phyloP scores from a whole-genome alignment of 768 basidiomycete species.

The Trametopsis cervina region DNA sequence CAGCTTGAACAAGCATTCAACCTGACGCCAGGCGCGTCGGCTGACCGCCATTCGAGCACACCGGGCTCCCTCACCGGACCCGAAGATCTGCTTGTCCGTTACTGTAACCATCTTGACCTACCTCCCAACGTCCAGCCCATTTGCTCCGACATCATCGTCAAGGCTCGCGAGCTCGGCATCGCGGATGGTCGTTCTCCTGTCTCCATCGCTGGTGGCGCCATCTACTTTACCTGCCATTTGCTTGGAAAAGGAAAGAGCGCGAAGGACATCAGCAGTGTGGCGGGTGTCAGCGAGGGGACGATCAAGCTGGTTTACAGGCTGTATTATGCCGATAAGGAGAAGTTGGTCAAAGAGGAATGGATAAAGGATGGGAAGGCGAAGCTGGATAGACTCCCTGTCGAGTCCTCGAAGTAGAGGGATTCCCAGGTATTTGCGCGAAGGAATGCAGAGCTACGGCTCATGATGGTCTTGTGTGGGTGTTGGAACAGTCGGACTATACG shows the following conservation, averaged over 20 bases:
- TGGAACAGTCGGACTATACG: neutral
- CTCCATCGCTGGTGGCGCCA: conserved; percentile 96
- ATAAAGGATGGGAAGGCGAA: conserved; percentile 72
- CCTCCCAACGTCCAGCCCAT: conserved; percentile 78
- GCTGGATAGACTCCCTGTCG: conserved; percentile 31
- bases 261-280: conserved; percentile 84
- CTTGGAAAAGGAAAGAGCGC: conserved; percentile 69
- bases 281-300: conserved; percentile 93
- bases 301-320: conserved; percentile 85
- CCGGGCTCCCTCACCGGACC: conserved; percentile 57
- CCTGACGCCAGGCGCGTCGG: conserved; percentile 72
- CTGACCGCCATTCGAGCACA: conserved; percentile 30
- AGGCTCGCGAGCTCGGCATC: conserved; percentile 76
- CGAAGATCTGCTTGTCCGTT: conserved; percentile 85
- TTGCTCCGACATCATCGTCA: conserved; percentile 74
- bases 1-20: conserved; percentile 86
- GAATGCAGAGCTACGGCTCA: too few relatives aligned
- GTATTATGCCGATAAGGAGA: conserved; percentile 68
- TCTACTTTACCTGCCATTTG: conserved; percentile 86
- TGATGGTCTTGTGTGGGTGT: neutral
- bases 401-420: conserved; percentile 15
- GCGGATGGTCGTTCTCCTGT: conserved; percentile 93
- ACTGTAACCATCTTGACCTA: conserved; percentile 88
- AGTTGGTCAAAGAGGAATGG: conserved; percentile 82
- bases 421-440: neutral